phyloP scores from a whole-genome alignment of 2,329 filamentous ascomycete genomes.

The Botrytis hyacinthi region DNA sequence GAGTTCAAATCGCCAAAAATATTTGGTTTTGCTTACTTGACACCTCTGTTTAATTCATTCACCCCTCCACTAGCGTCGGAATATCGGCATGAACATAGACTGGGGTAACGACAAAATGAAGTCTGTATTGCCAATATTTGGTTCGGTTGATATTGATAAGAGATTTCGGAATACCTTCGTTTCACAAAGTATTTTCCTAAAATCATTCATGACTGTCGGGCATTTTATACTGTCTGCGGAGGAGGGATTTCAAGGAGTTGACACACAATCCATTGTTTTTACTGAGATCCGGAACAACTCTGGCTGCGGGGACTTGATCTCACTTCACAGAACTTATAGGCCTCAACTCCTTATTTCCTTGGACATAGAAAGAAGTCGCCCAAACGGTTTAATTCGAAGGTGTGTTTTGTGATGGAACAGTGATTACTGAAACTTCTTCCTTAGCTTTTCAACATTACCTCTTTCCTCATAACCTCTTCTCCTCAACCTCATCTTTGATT shows the following conservation, averaged over 20 bases:
- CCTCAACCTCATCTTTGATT: slow-evolving; percentile 12
- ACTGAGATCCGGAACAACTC: background rate
- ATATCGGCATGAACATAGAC: background rate
- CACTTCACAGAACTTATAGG: background rate
- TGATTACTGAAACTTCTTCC: background rate
- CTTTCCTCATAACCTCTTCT: slow-evolving; percentile 3
- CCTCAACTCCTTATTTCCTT: slow-evolving; percentile 15
- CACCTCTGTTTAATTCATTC: slow-evolving; percentile 5
- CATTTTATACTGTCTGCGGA: background rate
- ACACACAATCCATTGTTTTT: background rate
- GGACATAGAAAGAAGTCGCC: background rate
- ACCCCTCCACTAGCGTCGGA: slow-evolving; percentile 13
- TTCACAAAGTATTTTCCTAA: background rate
- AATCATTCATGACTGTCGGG: background rate
- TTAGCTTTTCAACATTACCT: background rate
- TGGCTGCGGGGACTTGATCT: slow-evolving; percentile 12
- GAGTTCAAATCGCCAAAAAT: slow-evolving; percentile 16
- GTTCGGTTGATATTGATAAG: slow-evolving; percentile 4
- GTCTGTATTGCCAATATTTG: slow-evolving; percentile 5
- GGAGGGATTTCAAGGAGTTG: background rate
- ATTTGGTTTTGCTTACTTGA: slow-evolving; percentile 12
- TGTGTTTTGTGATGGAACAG: slow-evolving; percentile 17
- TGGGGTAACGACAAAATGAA: slow-evolving; percentile 3
- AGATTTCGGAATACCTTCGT: slow-evolving; percentile 7
- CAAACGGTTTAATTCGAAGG: slow-evolving; percentile 8